Evolutionary conservation across 169 alveolate genomes (phyloP), one percentile per base, ranked within the genome.

Genomic region (Ichthyophthirius multifiliis): DNA sequence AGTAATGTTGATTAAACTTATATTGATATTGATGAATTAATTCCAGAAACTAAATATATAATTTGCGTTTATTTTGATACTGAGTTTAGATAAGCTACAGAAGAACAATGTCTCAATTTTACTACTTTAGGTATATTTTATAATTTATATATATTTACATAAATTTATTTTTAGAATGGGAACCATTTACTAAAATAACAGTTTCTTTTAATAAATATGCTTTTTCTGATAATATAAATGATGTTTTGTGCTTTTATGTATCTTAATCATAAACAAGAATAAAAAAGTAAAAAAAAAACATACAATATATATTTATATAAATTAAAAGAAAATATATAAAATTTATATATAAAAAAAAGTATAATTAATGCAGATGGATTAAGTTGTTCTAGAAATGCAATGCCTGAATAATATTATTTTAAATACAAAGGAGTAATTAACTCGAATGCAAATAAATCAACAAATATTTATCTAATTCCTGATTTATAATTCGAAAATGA

Each of bases 31-130:
- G 2, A 5, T 10, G 18, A 16, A 18, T 67, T 67, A 41, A 35
- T 34, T 18, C 77, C 77, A 6, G 39, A 67, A 39, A 67, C 62
- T 35, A n/a, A 34, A 4, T 67, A 67, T 39, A n/a, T 16, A 1
- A 47, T 67, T 16, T 67, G 77, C 43, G 45, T 39, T 20, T 67
- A 67, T 39, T 67, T 67, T 23, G 77, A 67, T n/a, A 67, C n/a
- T 20, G 43, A 67, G 13, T 31, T 39, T 5, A 39, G 31, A 16
- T 10, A 2, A 2, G 9, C 63, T 18, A 67, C 77, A 3, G 43
- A 39, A 16, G 18, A 35, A 2, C n/a, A 15, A 23, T 67, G 77
- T 62, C 3, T 67, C 9, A 18, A 41, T n/a, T 67, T 67, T 37
- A 37, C 0, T 32, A 67, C 77, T 67, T n/a, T 27, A 16, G 31